A percentile compares a stretch with the other conserved stretches of the same genome.
phyloP scores from a whole-genome alignment of 192 early-diverging fungal genomes.

The Phycomyces blakesleeanus region DNA sequence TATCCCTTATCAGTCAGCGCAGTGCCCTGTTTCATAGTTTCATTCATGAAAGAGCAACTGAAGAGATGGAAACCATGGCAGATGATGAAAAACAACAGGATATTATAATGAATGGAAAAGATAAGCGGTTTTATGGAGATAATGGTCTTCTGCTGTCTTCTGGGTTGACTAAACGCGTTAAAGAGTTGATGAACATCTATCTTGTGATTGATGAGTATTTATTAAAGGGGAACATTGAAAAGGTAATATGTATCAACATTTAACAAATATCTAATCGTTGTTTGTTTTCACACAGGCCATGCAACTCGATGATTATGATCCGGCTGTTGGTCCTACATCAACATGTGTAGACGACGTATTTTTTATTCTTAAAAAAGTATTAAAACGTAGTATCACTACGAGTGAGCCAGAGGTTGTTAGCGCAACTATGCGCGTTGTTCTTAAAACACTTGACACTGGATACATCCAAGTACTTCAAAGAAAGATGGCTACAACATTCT shows the following conservation, averaged over 20 bases:
- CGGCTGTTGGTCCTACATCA: constrained; percentile 39
- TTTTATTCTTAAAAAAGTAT: constrained; percentile 78
- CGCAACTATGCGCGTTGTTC: constrained; percentile 64
- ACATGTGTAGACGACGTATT: constrained; percentile 91
- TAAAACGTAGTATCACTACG: constrained; percentile 71
- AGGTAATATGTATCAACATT: constrained; percentile 38
- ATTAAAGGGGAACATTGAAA: constrained; percentile 66
- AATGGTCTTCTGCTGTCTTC: constrained; percentile 53
- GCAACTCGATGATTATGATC: constrained; percentile 59
- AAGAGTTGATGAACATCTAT: constrained; percentile 64
- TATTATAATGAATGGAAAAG: constrained; percentile 32
- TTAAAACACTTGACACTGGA: constrained; percentile 63
- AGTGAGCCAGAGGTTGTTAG: constrained; percentile 64
- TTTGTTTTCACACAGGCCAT: constrained; percentile 48
- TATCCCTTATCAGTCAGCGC: constrained; percentile 78
- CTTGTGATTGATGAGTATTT: constrained; percentile 75
- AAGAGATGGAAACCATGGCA: constrained; percentile 36
- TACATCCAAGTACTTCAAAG: constrained; percentile 64
- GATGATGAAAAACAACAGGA: constrained; percentile 15
- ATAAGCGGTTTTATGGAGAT: constrained; percentile 42
- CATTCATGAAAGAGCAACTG: constrained; percentile 68
- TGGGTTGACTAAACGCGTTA: constrained; percentile 55
- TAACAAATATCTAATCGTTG: background rate
- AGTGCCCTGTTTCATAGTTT: constrained; percentile 80
- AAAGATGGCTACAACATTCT: constrained; percentile 49